Base-by-base conservation (phyloP, 305 asterid genomes). In the Euphrasia arctica region DNA sequence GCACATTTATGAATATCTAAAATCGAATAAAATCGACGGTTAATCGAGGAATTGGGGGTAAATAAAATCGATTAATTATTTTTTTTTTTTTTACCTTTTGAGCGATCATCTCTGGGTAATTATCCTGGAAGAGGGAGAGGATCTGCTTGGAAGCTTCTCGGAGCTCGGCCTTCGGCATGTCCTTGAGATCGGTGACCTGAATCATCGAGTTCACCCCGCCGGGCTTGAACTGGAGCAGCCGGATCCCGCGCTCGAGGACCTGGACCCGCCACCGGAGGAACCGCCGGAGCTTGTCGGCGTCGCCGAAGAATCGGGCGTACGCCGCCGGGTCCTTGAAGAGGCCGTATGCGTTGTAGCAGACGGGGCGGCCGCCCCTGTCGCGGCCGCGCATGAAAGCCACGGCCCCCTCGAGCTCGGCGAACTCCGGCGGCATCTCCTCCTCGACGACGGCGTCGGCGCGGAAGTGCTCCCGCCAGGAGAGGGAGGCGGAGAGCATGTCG, bases 21-120 rank as follows among this genome's bases (percentile, higher is more conserved):
- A 76, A 18, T 18, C 22, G 22, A 18, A 18, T 18, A 18, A 18
- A 18, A 18, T 18, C 22, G 22, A 18, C 22, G 22, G 22, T 18
- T 18, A 18, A 18, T 18, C 22, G 22, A 18, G 22, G 22, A 18
- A 18, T 18, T 18, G 22, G 22, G 22, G 22, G 22, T 18, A 18
- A 18, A 18, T 18, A 18, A 18, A 18, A 18, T 18, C 22, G 22
- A 18, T 18, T 18, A 18, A 18, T 18, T 18, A 18, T 18, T 18
- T 18, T 18, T 18, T 18, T 18, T 18, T 18, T 18, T 43, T 14
- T 9, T 2, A 93, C 99, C 99, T 93, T 93, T 42, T 89, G 75
- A 1, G 95, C 99, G 0, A 93, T 97, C 95, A 93, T 80, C 78
- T 93, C 99, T n/a, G 97, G 99, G 55, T 93, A 93, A 70, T 93